These are phyloP conservation scores for Thelonectria rubi DNA, from an alignment of 2,329 filamentous ascomycete genomes.

Conservation along the genomic window DNA sequence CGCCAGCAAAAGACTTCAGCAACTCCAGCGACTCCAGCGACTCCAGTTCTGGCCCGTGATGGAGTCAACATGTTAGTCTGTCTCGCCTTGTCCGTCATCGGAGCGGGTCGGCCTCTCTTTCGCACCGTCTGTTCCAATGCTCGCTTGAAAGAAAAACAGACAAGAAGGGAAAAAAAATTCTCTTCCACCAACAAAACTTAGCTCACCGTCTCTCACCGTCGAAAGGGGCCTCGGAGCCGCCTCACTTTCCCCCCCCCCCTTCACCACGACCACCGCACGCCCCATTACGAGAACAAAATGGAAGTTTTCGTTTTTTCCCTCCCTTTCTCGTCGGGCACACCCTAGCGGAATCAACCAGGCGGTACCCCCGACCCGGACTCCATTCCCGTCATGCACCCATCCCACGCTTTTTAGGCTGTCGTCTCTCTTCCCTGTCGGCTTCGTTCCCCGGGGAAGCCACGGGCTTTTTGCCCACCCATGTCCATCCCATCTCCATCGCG, in stretches of 20 bases:
- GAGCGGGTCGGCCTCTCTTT: conserved; percentile 11
- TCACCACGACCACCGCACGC: neutral
- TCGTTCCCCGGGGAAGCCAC: conserved; percentile 15
- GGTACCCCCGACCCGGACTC: neutral
- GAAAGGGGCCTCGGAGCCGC: too few species aligned
- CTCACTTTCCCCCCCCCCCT: neutral
- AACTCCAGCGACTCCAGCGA: neutral
- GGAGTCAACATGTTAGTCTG: neutral
- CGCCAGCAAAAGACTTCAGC: neutral
- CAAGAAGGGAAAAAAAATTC: too few species aligned
- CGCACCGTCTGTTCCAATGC: conserved; percentile 13
- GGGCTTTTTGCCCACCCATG: neutral
- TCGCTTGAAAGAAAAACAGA: neutral
- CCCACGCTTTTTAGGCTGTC: conserved; percentile 7
- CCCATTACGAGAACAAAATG: neutral
- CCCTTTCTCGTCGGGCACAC: neutral
- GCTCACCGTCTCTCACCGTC: too few species aligned
- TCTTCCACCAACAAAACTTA: too few species aligned
- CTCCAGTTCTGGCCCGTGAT: neutral
- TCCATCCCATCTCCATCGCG: neutral
- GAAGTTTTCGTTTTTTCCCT: neutral
- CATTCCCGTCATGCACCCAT: neutral
- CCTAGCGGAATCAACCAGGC: neutral
- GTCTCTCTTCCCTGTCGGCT: conserved; percentile 7
- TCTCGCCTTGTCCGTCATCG: conserved; percentile 7